Evolutionary conservation across 73 alveolate species (phyloP), one percentile per base, ranked within the genome.

Genomic region (Paramecium primaurelia): DNA sequence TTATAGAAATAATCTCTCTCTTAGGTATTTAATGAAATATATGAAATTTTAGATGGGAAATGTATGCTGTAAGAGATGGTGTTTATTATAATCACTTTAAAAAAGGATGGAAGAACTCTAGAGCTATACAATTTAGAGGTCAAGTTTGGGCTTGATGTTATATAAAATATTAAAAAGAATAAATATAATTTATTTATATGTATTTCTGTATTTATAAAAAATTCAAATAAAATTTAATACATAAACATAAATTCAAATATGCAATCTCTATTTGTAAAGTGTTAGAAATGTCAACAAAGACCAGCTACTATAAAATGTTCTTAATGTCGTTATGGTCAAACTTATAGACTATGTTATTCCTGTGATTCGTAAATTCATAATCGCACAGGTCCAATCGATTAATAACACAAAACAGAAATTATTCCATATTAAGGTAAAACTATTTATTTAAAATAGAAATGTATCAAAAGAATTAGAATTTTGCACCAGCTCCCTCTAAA

Each of bases 51-150:
- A 88, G 93, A 88, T 88, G 93, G 93, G 93, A 88, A 88, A 68
- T 88, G 80, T 88, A 88, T 71, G 71, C 93, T 37, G 93, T 88
- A 5, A 88, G 93, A 88, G 93, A 88, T 88, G 93, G 93, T 40
- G 93, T 88, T 10, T 88, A 88, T 80, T 88, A 88, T 60, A 88
- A 88, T 32, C 93, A 88, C 51, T 88, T 88, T 80, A 88, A 88
- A 59, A 68, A 88, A 14, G 88, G 89, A 42, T 60, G 89, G 59
- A 44, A 88, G 83, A 68, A 88, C 25, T 40, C 93, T 42, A 88
- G 93, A 69, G 93, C 93, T 69, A 44, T 68, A 26, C 54, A 88
- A 88, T 88, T 88, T 77, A 88, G 93, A 88, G 93, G 93, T 68
- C 51, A 68, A 58, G 58, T 88, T 38, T 88, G 93, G 93, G 93